Evolutionary conservation across 345 rosid species (phyloP).

Genomic region (Streptanthus diversifolius): DNA sequence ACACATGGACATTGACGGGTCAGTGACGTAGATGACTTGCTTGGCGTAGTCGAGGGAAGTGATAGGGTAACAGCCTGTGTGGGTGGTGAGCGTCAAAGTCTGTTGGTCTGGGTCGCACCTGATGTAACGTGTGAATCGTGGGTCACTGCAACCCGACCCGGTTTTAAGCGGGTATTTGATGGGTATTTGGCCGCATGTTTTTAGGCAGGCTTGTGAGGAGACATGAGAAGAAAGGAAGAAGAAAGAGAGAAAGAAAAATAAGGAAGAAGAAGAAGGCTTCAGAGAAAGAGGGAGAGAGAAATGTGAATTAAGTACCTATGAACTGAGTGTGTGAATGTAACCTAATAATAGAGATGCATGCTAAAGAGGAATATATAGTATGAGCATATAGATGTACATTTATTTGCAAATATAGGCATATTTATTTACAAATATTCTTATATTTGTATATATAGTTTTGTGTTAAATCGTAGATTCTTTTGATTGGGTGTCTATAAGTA

Average conservation of each 20-base stretch:
- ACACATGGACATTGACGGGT: conserved; percentile 88
- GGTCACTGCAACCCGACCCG: conserved; percentile 84
- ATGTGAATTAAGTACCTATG: not conserved
- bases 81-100: conserved; percentile 60
- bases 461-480: not conserved
- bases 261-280: conserved; percentile 9
- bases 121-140: conserved; percentile 63
- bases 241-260: not conserved
- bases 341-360: conserved; percentile 12
- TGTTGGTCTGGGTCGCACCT: conserved; percentile 51
- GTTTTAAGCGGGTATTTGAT: conserved; percentile 77
- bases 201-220: conserved; percentile 62
- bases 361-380: not conserved
- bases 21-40: conserved; percentile 58
- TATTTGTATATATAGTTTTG: not conserved
- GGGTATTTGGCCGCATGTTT: conserved; percentile 55
- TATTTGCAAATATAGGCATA: not conserved
- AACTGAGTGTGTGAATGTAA: not conserved
- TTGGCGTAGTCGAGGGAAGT: conserved; percentile 61
- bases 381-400: not conserved
- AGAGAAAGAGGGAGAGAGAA: not conserved
- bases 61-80: conserved; percentile 73
- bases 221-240: conserved; percentile 33
- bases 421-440: not conserved
- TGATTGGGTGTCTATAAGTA: not conserved